Evolutionary conservation across 805 yeast species (phyloP).

Genomic region (Hemisphaericaspora nanyangensis): DNA sequence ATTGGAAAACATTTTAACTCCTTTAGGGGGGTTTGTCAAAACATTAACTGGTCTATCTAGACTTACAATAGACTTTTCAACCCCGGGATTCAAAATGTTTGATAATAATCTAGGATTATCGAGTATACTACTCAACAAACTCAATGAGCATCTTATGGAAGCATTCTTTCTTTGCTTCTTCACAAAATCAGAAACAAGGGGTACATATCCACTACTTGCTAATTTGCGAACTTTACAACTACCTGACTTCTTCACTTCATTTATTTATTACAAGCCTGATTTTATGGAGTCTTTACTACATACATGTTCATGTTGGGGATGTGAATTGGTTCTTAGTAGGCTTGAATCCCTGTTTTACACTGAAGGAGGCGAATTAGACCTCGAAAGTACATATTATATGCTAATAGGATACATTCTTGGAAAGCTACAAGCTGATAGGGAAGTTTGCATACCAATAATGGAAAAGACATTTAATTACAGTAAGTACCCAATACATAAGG

Average conservation of each 20-base stretch:
- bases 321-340: constrained; percentile 22
- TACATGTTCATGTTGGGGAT: constrained; percentile 36
- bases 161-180: constrained; percentile 30
- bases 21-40: constrained; percentile 27
- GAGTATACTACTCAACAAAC: constrained; percentile 23
- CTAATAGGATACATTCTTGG: constrained; percentile 31
- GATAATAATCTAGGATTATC: constrained; percentile 28
- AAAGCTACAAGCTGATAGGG: constrained; percentile 33
- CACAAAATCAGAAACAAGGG: constrained; percentile 5
- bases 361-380: constrained; percentile 16
- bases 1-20: constrained; percentile 25
- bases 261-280: constrained; percentile 34
- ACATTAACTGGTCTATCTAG: constrained; percentile 20
- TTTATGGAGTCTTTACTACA: constrained; percentile 31
- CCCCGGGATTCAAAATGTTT: constrained; percentile 36
- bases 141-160: constrained; percentile 32
- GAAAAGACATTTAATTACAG: constrained; percentile 18
- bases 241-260: constrained; percentile 34
- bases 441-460: constrained; percentile 32
- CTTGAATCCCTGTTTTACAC: constrained; percentile 19
- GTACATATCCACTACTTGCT: constrained; percentile 7
- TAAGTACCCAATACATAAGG: constrained; percentile 31
- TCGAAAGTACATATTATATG: constrained; percentile 26
- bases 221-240: constrained; percentile 23
- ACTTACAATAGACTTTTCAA: constrained; percentile 28